Base-by-base conservation (phyloP, 805 yeast species). In the Saccharomycopsis babjevae region DNA sequence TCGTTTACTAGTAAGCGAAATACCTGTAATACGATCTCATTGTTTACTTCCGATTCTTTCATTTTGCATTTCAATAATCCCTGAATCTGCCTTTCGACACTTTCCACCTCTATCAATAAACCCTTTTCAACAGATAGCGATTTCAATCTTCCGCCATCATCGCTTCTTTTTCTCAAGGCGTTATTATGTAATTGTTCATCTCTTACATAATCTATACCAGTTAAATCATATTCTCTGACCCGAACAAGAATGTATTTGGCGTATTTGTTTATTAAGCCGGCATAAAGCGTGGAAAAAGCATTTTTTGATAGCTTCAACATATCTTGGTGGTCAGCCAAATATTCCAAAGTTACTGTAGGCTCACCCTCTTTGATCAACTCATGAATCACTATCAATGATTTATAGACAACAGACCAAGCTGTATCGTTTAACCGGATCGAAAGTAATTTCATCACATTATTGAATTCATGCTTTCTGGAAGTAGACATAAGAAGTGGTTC, bases 351-450 rank as follows among this genome's bases (percentile, higher is more conserved):
- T n/a, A 83, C 85, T 68, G 89, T 85, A 56, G 77, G 80, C 62
- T 88, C 91, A 22, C 98, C 98, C 69, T 94, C 98, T 58, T 97
- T 82, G 54, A 93, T 83, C 92, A 94, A 85, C 57, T 91, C 83
- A 76, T 94, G 99, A 32, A 88, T 70, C 39, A 93, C 96, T 63
- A 93, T 79, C 66, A 93, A 77, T 11, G 96, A 74, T 73, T 94
- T 94, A 79, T 83, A 94, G 18, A 87, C 94, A 61, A 92, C 84
- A 6, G 97, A 87, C 97, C 97, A 94, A 5, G 97, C 88, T 3
- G 86, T 75, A 69, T 91, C 96, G 59, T 81, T 82, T 54, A 91
- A 77, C 58, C 97, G 76, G 18, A 71, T 68, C 38, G 77, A 77
- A 60, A 93, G 74, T 1, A 88, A 77, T 57, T 79, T 76, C 83